phyloP scores from a whole-genome alignment of 2,329 filamentous ascomycete genomes.

The Thelonectria discophora region DNA sequence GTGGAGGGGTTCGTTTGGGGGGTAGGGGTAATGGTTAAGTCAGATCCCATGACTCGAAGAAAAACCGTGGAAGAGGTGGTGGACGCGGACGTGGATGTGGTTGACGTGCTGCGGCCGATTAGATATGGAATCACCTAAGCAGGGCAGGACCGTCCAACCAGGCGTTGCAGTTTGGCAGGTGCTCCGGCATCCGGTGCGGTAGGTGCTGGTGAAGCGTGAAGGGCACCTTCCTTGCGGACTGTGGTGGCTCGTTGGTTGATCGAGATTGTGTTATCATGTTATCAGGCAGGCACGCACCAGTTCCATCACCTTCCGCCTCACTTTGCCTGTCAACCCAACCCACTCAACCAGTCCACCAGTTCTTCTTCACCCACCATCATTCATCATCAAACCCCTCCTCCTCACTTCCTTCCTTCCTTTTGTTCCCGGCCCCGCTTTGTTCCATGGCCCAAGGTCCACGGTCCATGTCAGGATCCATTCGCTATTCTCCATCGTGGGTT shows the following conservation, averaged over 20 bases:
- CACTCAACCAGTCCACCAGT: neutral
- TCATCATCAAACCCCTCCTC: too few species aligned
- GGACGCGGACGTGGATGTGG: neutral
- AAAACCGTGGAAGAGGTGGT: constrained; percentile 1
- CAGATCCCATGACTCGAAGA: constrained; percentile 37
- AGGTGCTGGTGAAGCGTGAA: neutral
- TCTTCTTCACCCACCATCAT: too few species aligned
- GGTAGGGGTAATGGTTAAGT: neutral
- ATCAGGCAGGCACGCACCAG: neutral
- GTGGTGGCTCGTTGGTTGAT: neutral
- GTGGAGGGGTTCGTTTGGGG: constrained; percentile 1
- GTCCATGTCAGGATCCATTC: neutral
- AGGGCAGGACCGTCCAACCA: neutral
- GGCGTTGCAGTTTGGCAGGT: neutral
- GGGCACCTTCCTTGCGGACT: neutral
- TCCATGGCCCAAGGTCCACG: neutral
- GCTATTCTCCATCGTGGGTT: neutral
- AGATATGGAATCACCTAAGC: constrained; percentile 28
- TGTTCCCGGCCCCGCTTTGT: neutral
- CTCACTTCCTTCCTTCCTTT: neutral
- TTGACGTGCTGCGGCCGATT: constrained; percentile 14
- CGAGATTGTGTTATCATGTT: neutral
- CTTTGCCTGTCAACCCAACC: neutral
- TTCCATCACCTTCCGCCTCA: constrained; percentile 14
- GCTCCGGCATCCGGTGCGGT: too few species aligned